Evolutionary conservation across 1,139 yeast species (phyloP), one percentile per base, ranked within the genome.

Genomic region (Candida frijolesensis): DNA sequence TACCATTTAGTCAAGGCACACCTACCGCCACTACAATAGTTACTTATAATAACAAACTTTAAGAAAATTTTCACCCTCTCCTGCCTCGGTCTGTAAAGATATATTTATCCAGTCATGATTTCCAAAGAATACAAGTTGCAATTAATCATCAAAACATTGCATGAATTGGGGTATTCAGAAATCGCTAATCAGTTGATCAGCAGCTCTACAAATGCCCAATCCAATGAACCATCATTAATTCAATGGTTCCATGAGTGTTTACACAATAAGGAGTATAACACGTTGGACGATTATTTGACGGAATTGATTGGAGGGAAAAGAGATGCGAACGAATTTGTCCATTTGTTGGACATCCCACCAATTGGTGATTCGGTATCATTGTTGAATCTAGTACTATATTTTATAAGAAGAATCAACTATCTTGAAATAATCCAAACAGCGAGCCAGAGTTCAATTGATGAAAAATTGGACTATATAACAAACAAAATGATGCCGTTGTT

Each of bases 51-150:
- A 25, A 25, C 8, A 25, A 25, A 6, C 29, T 9, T 8, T 9
- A 25, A 6, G 29, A 25, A 3, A 25, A 8, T 25, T 8, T 25
- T 8, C 29, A 6, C 29, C 29, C 10, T 9, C 29, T 9, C 7
- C 29, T 25, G 29, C 10, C 29, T 6, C 8, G 8, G 2, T 25
- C 10, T 25, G 7, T 25, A 22, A 4, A 22, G 4, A 25, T 25
- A 25, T 25, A 25, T 22, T 4, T 22, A 22, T 22, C 39, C 9
- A 10, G 10, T 12, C n/a, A 59, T 57, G 63, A 57, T 63, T 57
- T 60, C 70, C n/a, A 58, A 61, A 42, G 67, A 67, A 43, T 70
- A 71, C 52, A 60, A 70, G 37, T 60, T 72, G 39, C 68, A 68
- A 54, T 55, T 74, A 38, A 62, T 74, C 42, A 69, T 66, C 50